Conservation (phyloP, 2,329 filamentous ascomycete genomes). For the Beauveria sp. region DNA sequence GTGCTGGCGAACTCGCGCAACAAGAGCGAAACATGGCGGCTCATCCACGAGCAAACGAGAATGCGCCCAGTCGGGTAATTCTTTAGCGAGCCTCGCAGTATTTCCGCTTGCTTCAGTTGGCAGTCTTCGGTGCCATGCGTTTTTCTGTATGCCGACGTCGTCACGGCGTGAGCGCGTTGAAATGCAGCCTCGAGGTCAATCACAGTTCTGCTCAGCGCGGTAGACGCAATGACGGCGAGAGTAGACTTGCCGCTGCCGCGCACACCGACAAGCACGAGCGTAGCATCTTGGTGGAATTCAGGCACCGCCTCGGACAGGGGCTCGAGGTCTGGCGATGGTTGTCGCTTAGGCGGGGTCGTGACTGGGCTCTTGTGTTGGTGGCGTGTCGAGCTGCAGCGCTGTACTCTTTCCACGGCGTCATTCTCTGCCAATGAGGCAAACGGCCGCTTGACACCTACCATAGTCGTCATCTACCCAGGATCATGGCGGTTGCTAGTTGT, state of each 20-base stretch:
- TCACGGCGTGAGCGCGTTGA: conserved; percentile 53
- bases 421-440: conserved; percentile 27
- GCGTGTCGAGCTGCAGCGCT: neutral
- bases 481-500: neutral
- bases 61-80: conserved; percentile 55
- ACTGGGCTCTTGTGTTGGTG: neutral
- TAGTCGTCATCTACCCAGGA: conserved; percentile 16
- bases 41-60: conserved; percentile 67
- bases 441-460: conserved; percentile 34
- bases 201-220: conserved; percentile 59
- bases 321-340: conserved; percentile 19
- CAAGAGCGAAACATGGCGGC: conserved; percentile 51
- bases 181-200: conserved; percentile 65
- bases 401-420: conserved; percentile 15
- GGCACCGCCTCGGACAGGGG: conserved; percentile 22
- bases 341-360: conserved; percentile 16
- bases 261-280: conserved; percentile 65
- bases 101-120: conserved; percentile 53
- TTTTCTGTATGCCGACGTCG: conserved; percentile 56
- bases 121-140: conserved; percentile 54
- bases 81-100: conserved; percentile 52
- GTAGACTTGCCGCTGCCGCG: conserved; percentile 70
- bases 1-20: conserved; percentile 54
- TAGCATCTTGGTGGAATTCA: conserved; percentile 53
- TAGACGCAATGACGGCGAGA: conserved; percentile 66